Percentiles rank a stretch among this genome's conserved stretches.
These are phyloP conservation scores for Luffa aegyptiaca DNA, from an alignment of 306 rosid species.

Conservation along the genomic window DNA sequence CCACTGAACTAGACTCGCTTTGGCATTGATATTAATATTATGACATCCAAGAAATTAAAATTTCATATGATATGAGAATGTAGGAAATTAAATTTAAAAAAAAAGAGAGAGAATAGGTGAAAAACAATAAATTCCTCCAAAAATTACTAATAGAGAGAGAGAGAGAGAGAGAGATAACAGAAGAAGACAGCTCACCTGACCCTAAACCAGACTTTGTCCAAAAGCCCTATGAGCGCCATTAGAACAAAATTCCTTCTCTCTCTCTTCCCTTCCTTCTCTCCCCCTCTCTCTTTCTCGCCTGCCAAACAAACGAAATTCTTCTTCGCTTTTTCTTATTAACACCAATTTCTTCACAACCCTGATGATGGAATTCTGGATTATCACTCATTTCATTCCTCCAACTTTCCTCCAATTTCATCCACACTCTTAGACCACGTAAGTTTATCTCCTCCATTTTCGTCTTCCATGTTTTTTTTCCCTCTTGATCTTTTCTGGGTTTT, in stretches of 20 bases:
- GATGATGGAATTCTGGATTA: neutral
- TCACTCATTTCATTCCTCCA: neutral
- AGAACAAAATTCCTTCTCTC: neutral
- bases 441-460: neutral
- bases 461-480: neutral
- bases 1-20: too few relatives aligned
- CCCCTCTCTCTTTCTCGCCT: slow-evolving; percentile 4
- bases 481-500: neutral
- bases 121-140: neutral
- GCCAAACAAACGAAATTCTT: slow-evolving; percentile 8
- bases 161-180: neutral
- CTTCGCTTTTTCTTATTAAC: neutral
- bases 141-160: neutral
- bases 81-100: neutral
- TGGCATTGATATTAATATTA: neutral
- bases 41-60: neutral
- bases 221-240: neutral
- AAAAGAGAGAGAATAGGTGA: neutral
- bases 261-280: neutral
- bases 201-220: neutral
- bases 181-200: slow-evolving; percentile 12
- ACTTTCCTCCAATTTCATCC: neutral
- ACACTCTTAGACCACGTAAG: neutral
- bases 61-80: neutral
- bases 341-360: neutral